phyloP scores from a whole-genome alignment of 768 basidiomycete genomes.

The Lyophyllum atratum region DNA sequence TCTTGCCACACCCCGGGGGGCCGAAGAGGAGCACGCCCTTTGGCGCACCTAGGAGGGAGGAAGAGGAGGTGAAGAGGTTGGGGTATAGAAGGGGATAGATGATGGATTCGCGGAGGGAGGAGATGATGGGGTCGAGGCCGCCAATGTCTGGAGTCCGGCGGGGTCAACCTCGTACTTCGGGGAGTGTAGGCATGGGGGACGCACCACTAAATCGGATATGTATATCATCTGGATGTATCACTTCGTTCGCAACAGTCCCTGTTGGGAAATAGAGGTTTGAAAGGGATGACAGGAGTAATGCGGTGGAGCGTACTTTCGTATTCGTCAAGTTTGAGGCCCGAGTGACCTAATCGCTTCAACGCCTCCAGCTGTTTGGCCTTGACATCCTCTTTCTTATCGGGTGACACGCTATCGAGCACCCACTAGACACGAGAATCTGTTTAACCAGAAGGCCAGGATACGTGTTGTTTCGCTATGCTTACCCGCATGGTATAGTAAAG shows the following conservation, averaged over 20 bases:
- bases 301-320: slow-evolving; percentile 71
- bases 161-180: neutral
- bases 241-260: slow-evolving; percentile 89
- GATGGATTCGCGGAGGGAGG: slow-evolving; percentile 90
- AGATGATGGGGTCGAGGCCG: slow-evolving; percentile 88
- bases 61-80: slow-evolving; percentile 78
- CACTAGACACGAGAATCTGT: slow-evolving; percentile 44
- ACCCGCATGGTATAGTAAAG: slow-evolving; percentile 77
- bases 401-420: slow-evolving; percentile 57
- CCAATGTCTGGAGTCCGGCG: slow-evolving; percentile 68
- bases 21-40: slow-evolving; percentile 97
- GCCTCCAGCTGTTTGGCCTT: slow-evolving; percentile 73
- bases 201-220: slow-evolving; percentile 70
- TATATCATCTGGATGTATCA: slow-evolving; percentile 92
- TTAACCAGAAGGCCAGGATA: neutral
- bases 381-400: slow-evolving; percentile 59
- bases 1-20: slow-evolving; percentile 98
- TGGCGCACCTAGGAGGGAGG: slow-evolving; percentile 84
- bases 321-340: slow-evolving; percentile 78
- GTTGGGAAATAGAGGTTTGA: neutral
- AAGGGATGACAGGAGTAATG: neutral
- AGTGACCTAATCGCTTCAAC: slow-evolving; percentile 70
- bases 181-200: slow-evolving; percentile 24
- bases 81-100: slow-evolving; percentile 95
- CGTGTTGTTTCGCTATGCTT: slow-evolving; percentile 22